A percentile compares a stretch with the other conserved stretches of the same genome.
phyloP scores from a whole-genome alignment of 192 early-diverging fungal species.

The Dissophora globulifera region DNA sequence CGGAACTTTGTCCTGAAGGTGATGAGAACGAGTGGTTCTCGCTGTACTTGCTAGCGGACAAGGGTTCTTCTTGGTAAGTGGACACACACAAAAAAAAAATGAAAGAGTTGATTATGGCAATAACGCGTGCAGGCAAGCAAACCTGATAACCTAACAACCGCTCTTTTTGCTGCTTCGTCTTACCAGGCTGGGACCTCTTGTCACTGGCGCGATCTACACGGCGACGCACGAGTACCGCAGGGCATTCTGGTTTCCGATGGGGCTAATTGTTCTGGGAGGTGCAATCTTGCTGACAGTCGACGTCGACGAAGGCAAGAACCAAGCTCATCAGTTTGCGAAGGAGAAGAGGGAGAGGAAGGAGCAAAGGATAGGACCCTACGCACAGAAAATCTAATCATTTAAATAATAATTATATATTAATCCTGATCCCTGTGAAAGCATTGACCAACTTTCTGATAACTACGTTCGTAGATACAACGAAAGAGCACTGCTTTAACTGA shows the following conservation, averaged over 20 bases:
- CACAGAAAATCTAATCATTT: no score
- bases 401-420: no score
- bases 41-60: slow-evolving; percentile 70
- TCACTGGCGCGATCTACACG: slow-evolving; percentile 48
- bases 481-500: no score
- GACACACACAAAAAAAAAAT: background rate
- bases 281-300: slow-evolving; percentile 54
- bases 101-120: background rate
- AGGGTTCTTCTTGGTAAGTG: slow-evolving; percentile 62
- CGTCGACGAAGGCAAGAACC: slow-evolving; percentile 60
- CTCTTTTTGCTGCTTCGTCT: slow-evolving; percentile 2
- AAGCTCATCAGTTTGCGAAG: slow-evolving; percentile 44
- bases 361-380: no score
- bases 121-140: no score
- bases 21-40: slow-evolving; percentile 76
- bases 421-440: no score
- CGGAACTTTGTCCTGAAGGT: slow-evolving; percentile 70
- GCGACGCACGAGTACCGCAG: slow-evolving; percentile 55
- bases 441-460: no score
- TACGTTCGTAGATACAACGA: no score
- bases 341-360: slow-evolving; percentile 23
- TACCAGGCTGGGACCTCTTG: slow-evolving; percentile 59
- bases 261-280: slow-evolving; percentile 53
- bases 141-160: background rate
- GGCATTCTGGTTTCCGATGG: slow-evolving; percentile 60